Base-by-base conservation (phyloP, 2,329 filamentous ascomycete species). In the Corynespora cassiicola region DNA sequence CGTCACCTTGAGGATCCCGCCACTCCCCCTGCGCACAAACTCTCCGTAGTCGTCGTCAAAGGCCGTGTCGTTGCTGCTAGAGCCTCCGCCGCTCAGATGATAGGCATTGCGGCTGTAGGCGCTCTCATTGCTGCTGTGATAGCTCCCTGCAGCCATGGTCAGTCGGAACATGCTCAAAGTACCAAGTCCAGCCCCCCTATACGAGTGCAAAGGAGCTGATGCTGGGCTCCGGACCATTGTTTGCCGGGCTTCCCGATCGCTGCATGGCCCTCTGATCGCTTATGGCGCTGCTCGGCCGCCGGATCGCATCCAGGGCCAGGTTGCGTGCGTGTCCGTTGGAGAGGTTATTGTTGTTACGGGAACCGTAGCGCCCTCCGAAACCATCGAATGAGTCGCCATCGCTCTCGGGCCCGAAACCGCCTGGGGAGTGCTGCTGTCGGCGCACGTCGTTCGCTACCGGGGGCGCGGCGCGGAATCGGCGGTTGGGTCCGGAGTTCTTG, bases 381-480 rank as follows among this genome's bases (percentile, higher is more conserved):
- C 25, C 3, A 4, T 45, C 47, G 12, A 24, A 18, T 15, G 48
- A 47, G 9, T 38, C 37, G 14, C 36, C 36, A 16, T 32, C 30
- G 20, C 35, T 41, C 6, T 53, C 43, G 6, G n/a, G 7, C 14
- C 36, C 37, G 2, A 19, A 5, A 6, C 29, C 17, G 9, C n/a
- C 30, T n/a, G 20, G n/a, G 14, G 30, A 14, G 15, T 14, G 18
- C 11, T 17, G 15, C 18, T 23, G 31, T 15, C 38, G 27, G 2
- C 60, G 45, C 25, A 65, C 42, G 15, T 65, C 55, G 11, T 34
- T 52, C 1, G 61, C 28, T 6, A 68, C 52, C 3, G 64, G 63
- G 2, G 63, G 63, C 14, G 63, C 62, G 16, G 52, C 51, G 11
- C 62, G 52, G 41, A 66, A 66, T 7, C 58, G 37, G 16, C 62